Base-by-base conservation (phyloP, 2,329 filamentous ascomycete genomes). In the Neofusicoccum umdonicola region DNA sequence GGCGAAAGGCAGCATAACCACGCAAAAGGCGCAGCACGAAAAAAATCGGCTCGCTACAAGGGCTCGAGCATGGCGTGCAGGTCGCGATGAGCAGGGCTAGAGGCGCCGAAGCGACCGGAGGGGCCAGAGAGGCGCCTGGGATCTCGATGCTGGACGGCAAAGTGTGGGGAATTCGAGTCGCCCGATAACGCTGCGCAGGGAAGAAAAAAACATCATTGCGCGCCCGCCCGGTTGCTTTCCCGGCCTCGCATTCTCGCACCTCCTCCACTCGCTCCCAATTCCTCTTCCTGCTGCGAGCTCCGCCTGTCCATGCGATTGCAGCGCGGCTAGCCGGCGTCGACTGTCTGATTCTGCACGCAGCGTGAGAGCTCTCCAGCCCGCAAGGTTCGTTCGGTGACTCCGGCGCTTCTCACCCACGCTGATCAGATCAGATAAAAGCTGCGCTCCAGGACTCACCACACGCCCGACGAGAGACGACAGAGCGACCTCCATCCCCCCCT, bases 361-460 rank as follows among this genome's bases (percentile, higher is more conserved):
- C 44, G 37, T 34, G 47, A 56, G 31, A 63, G 42, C 44, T 54
- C 39, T 56, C 48, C 37, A 27, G 35, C n/a, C 47, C 27, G 13
- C 39, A 42, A 37, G 35, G 48, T 54, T 19, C 48, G 31, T 63
- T 22, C n/a, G 41, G 61, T 39, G 51, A 39, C 61, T 63, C 61
- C 41, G 51, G 61, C 31, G 50, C 35, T 54, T 35, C 51, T 54
- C 50, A 22, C 35, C 48, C 51, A 60, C 57, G 57, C 27, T 31
- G 27, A 31, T 62, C 57, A 62, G 63, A 63, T 63, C 63, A 52
- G 63, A 65, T 65, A 65, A 65, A 65, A 50, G 50, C 61, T 63
- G 51, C 56, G 61, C 61, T 27, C 57, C 37, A 63, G 61, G 61
- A 54, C 56, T 22, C 39, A 54, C 34, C 42, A n/a, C 61, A 19